Evolutionary conservation across 495 filamentous ascomycete species (phyloP), one percentile per base, ranked within the genome.

Genomic region (Aspergillus steynii): DNA sequence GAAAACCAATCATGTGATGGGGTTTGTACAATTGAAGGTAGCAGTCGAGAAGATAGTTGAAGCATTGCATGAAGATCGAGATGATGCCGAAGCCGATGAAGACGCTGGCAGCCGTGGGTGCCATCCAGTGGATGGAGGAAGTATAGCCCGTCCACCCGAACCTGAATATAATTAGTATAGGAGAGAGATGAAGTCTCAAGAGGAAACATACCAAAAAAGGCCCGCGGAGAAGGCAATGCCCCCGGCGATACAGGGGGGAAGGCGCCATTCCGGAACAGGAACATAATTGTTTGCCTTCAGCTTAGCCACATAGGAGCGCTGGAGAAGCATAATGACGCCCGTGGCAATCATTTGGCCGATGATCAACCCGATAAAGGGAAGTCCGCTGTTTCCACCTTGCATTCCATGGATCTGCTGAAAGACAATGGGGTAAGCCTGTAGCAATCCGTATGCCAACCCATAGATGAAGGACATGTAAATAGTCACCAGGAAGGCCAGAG

Each of bases 1-100:
- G 20, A 29, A 14, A 20, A 1, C 3, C 5, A 37, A 7, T 15
- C 1, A 82, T 65, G 45, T 56, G 12, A n/a, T 31, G 51, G 2
- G 20, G 20, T 20, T 79, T 84, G 70, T 80, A 88, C 84, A 94
- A 90, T 80, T 93, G 92, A 59, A 77, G 61, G 55, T 79, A 79
- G 31, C 73, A 65, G 59, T 77, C 76, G 20, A 79, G 68, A 14
- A 79, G 62, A 47, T 79, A 79, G 60, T 72, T 77, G 61, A 77
- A 75, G 28, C 70, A 76, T 15, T 73, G 74, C 29, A 77, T 50
- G 60, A 79, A 79, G 27, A 77, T 71, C 34, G 67, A 71, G 15
- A 76, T 51, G 42, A 78, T 67, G 14, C 74, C 70, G 31, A 79
- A 68, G n/a, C 77, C 70, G 46, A 71, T 69, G 50, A 74, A 61